phyloP scores from a whole-genome alignment of 1,284 basidiomycete species.

The Ganoderma sinense region DNA sequence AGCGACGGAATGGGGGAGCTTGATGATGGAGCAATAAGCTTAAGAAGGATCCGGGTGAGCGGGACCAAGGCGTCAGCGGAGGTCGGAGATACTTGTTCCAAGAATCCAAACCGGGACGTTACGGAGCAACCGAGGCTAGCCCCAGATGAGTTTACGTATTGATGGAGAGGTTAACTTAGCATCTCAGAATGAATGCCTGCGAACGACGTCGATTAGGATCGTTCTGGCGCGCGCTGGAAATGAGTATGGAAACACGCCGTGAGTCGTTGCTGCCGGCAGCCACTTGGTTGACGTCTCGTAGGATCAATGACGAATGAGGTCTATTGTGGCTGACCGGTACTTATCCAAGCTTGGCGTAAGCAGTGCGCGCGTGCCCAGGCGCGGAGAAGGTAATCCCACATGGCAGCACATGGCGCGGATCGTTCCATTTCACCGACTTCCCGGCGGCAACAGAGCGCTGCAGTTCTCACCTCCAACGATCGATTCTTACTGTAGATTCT shows the following conservation, averaged over 20 bases:
- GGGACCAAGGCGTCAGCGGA: not conserved
- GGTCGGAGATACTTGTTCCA: slow-evolving; percentile 3
- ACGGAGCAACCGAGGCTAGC: not conserved
- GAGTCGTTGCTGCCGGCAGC: not conserved
- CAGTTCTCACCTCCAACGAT: not conserved
- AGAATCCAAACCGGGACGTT: not conserved
- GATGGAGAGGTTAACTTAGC: slow-evolving; percentile 5
- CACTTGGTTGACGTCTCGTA: slow-evolving; percentile 5
- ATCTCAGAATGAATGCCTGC: not conserved
- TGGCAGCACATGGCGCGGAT: slow-evolving; percentile 1
- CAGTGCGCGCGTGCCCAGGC: not conserved
- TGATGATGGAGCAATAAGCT: not conserved
- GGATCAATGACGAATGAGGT: not conserved
- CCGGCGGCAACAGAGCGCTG: not conserved
- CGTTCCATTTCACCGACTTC: not conserved
- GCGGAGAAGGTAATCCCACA: not conserved
- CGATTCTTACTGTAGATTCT: not conserved
- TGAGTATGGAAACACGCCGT: not conserved
- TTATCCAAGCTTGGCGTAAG: not conserved
- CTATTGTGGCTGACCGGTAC: too few species aligned
- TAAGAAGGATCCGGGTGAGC: not conserved
- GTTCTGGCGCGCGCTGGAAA: not conserved
- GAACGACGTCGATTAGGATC: not conserved
- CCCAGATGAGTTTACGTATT: not conserved
- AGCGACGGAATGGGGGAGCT: not conserved